Conservation (phyloP, 1,139 yeast species). For the Geotrichum australiense region DNA sequence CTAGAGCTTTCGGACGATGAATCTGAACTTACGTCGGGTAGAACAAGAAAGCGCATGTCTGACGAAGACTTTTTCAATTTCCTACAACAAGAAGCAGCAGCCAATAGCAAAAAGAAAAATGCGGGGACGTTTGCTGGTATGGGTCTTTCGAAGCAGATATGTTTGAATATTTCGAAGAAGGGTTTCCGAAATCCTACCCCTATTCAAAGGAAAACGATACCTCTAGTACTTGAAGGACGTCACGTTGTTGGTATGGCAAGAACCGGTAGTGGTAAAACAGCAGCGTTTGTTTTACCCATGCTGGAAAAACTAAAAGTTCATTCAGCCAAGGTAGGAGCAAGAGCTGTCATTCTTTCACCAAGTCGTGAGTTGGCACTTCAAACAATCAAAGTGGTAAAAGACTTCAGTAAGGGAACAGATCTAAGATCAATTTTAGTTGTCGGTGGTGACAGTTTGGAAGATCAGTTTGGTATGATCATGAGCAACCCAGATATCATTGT, state of each 20-base stretch:
- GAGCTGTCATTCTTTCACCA: conserved; percentile 86
- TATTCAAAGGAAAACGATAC: conserved; percentile 92
- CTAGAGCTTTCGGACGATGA: conserved; percentile 46
- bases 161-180: conserved; percentile 66
- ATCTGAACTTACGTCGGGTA: conserved; percentile 39
- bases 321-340: conserved; percentile 79
- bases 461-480: conserved; percentile 91
- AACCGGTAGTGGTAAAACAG: conserved; percentile 98
- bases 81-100: conserved; percentile 14
- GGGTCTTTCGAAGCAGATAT: conserved; percentile 70
- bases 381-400: conserved; percentile 82
- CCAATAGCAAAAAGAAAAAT: conserved; percentile 43
- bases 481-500: conserved; percentile 88
- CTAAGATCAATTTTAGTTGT: conserved; percentile 72
- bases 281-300: conserved; percentile 92
- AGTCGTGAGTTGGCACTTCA: conserved; percentile 93
- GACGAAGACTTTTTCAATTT: conserved; percentile 13
- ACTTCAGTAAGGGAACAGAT: conserved; percentile 78
- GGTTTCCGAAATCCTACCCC: conserved; percentile 97
- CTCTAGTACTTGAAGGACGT: conserved; percentile 74
- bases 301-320: conserved; percentile 78
- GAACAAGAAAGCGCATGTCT: conserved; percentile 34
- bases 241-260: conserved; percentile 99
- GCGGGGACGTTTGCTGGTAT: conserved; percentile 82
- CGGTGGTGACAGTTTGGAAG: conserved; percentile 97